Conservation (phyloP, 2,329 filamentous ascomycete species). For the Sporothrix luriei region DNA sequence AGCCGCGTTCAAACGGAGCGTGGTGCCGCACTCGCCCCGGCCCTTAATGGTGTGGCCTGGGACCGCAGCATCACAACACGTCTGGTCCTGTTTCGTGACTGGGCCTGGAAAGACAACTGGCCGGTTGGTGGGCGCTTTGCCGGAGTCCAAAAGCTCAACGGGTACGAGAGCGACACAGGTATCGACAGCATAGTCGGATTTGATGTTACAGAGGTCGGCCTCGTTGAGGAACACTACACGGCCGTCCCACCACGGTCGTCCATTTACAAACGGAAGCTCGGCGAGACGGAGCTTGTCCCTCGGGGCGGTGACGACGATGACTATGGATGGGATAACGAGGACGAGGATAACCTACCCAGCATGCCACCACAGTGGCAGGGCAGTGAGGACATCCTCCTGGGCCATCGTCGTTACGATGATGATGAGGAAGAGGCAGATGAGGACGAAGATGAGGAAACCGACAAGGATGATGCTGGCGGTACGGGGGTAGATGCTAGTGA, state of each 20-base stretch:
- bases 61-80: conserved; percentile 74
- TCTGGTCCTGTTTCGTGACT: conserved; percentile 79
- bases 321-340: conserved; percentile 68
- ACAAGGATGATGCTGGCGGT: conserved; percentile 2
- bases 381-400: conserved; percentile 64
- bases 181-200: conserved; percentile 55
- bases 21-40: conserved; percentile 71
- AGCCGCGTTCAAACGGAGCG: conserved; percentile 73
- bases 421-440: conserved; percentile 33
- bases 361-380: conserved; percentile 69
- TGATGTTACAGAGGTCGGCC: conserved; percentile 49
- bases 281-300: conserved; percentile 61
- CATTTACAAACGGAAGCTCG: conserved; percentile 65
- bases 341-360: conserved; percentile 63
- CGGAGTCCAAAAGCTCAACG: conserved; percentile 66
- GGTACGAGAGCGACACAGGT: conserved; percentile 49
- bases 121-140: conserved; percentile 59
- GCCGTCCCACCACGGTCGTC: conserved; percentile 39
- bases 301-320: conserved; percentile 67
- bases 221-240: conserved; percentile 49
- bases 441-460: conserved; percentile 22
- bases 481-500: not conserved
- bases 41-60: conserved; percentile 76
- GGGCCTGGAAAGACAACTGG: conserved; percentile 55
- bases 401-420: conserved; percentile 37